Evolutionary conservation across 371 early-diverging fungal genomes (phyloP).

Genomic region (Saksenaea vasiformis): DNA sequence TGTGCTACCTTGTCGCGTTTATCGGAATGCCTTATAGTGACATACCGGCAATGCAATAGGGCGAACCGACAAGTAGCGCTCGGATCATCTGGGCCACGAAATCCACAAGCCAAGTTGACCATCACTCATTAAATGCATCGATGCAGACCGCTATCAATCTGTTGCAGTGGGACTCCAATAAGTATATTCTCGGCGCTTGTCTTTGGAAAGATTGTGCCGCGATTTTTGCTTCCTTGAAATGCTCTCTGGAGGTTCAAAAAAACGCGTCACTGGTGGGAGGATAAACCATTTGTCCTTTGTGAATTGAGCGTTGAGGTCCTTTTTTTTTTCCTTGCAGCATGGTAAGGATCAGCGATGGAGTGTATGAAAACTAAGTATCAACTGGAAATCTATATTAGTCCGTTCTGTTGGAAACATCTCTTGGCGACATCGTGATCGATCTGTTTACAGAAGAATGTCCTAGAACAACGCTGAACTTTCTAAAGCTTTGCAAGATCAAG

Average conservation of each 20-base stretch:
- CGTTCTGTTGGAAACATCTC: slow-evolving; percentile 88
- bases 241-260: not conserved
- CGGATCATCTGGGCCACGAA: too few species aligned
- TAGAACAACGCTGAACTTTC: slow-evolving; percentile 79
- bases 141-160: too few species aligned
- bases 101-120: too few species aligned
- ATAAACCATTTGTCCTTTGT: not conserved
- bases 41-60: too few species aligned
- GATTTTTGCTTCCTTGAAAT: too few species aligned
- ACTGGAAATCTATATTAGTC: slow-evolving; percentile 32
- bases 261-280: not conserved
- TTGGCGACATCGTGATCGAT: slow-evolving; percentile 95
- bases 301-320: not conserved
- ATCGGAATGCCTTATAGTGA: too few species aligned
- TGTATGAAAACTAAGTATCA: not conserved
- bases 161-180: too few species aligned
- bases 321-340: not conserved
- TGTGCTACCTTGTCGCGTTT: too few species aligned
- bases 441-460: slow-evolving; percentile 80
- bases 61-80: too few species aligned
- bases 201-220: too few species aligned
- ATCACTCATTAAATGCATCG: too few species aligned
- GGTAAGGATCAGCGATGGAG: not conserved
- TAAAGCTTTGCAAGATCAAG: slow-evolving; percentile 94
- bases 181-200: too few species aligned